Base-by-base conservation (phyloP, 805 yeast genomes). In the Wickerhamiella cacticola region DNA sequence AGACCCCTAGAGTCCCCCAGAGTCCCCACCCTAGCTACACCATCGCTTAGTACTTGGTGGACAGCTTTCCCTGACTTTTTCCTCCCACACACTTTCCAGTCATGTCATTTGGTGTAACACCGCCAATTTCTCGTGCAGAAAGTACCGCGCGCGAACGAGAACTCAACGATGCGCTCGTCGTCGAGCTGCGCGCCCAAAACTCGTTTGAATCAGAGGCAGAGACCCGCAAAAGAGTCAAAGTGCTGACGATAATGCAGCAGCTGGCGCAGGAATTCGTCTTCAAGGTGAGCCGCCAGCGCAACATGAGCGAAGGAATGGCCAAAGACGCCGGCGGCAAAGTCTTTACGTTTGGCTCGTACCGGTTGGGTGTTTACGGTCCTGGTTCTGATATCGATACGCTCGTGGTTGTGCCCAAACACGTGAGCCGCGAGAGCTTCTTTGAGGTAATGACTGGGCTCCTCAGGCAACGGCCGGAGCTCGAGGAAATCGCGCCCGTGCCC, bases 271-370 rank as follows among this genome's bases (percentile, higher is more conserved):
- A 81, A 53, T 89, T 89, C 65, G 98, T 92, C 1, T 82, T 76
- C 58, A 74, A 67, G 12, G 96, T 87, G 7, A 81, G 94, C 2
- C 72, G 76, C 53, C 76, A 72, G 52, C 87, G 82, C 59, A 88
- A 89, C 60, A 87, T 92, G 96, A 78, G 87, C 29, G 97, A 92
- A 52, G 96, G 96, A 1, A 87, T 92, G 96, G 95, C 97, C 0
- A 74, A 69, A 48, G 98, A 92, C 64, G 94, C 97, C 0, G 98
- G 98, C 33, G 98, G 98, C 31, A 92, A 92, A 63, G 78, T 92
- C n/a, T 92, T 88, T 62, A 87, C 96, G 0, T 92, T 75, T 67
- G 98, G 98, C 1, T 87, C 96, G 1, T 92, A 88, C 59, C 72
- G 96, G 53, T 67, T 92, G 39, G 98, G 98, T 3, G 98, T 92